phyloP scores from a whole-genome alignment of 495 filamentous ascomycete species.

The Podospora bellae-mahoneyi region DNA sequence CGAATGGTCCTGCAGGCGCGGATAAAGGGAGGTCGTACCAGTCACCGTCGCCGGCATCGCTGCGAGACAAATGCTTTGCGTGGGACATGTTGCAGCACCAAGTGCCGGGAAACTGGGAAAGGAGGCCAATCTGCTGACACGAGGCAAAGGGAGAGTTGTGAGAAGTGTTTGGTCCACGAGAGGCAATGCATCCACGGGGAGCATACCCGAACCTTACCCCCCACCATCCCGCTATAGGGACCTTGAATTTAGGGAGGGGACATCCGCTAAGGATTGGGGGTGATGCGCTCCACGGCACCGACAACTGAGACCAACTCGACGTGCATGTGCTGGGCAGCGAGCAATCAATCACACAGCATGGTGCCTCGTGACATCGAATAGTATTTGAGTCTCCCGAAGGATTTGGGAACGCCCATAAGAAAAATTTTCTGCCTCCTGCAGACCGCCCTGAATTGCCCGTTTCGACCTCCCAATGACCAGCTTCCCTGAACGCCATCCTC shows the following conservation, averaged over 20 bases:
- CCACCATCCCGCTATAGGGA: not conserved
- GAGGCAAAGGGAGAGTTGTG: not conserved
- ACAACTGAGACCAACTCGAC: not conserved
- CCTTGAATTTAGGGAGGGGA: not conserved
- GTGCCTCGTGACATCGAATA: not conserved
- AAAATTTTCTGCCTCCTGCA: not conserved
- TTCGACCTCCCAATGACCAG: not conserved
- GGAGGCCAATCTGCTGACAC: not conserved
- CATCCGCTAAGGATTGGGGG: not conserved
- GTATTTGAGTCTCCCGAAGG: not conserved
- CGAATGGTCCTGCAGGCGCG: not conserved
- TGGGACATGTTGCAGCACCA: not conserved
- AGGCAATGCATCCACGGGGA: not conserved
- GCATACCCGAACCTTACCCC: slow-evolving; percentile 5
- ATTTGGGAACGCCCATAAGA: not conserved
- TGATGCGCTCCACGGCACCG: not conserved
- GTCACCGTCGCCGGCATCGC: not conserved
- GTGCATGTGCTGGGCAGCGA: not conserved
- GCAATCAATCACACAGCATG: not conserved
- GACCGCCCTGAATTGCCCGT: not conserved
- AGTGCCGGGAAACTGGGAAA: not conserved
- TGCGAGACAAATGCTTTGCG: not conserved
- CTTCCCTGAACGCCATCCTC: not conserved
- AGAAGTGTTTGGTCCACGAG: not conserved
- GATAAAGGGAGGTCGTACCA: not conserved